These are phyloP conservation scores for Cyclotella baltica DNA, from an alignment of 108 stramenopile species.

Conservation along the genomic window DNA sequence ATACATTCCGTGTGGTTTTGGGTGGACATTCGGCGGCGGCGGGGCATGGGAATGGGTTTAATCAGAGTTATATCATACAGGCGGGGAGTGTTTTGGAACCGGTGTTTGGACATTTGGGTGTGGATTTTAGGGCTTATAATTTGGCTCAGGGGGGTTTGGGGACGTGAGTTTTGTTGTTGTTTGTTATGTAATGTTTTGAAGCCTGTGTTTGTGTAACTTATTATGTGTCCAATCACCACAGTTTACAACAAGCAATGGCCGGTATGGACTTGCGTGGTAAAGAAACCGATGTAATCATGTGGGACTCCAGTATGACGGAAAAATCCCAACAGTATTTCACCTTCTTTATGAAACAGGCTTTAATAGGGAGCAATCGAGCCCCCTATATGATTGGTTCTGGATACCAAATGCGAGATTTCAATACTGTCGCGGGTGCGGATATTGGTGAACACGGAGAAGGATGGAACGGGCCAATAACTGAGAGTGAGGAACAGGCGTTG, in stretches of 20 bases:
- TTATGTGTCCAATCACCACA: not conserved
- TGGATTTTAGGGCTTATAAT: conserved; percentile 53
- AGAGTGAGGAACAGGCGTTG: conserved; percentile 38
- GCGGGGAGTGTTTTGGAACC: conserved; percentile 62
- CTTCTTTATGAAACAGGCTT: conserved; percentile 56
- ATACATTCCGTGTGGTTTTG: conserved; percentile 53
- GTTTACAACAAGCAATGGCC: conserved; percentile 45
- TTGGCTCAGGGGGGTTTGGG: conserved; percentile 60
- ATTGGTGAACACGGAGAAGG: conserved; percentile 19
- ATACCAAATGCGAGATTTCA: conserved; percentile 12
- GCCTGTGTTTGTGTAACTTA: not conserved
- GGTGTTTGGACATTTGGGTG: conserved; percentile 56
- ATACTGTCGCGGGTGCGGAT: conserved; percentile 21
- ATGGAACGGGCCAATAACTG: conserved; percentile 38
- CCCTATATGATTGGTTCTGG: conserved; percentile 44
- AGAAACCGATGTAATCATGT: conserved; percentile 49
- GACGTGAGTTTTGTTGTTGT: conserved; percentile 13
- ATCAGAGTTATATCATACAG: conserved; percentile 70
- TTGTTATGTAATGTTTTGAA: not conserved
- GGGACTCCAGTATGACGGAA: conserved; percentile 57
- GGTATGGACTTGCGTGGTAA: conserved; percentile 50
- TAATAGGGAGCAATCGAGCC: conserved; percentile 55
- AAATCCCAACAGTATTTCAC: not conserved
- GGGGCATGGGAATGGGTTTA: conserved; percentile 81
- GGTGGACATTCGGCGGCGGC: conserved; percentile 84